Conservation (phyloP, 2,329 filamentous ascomycete genomes). For the Aspergillus phoenicis region DNA sequence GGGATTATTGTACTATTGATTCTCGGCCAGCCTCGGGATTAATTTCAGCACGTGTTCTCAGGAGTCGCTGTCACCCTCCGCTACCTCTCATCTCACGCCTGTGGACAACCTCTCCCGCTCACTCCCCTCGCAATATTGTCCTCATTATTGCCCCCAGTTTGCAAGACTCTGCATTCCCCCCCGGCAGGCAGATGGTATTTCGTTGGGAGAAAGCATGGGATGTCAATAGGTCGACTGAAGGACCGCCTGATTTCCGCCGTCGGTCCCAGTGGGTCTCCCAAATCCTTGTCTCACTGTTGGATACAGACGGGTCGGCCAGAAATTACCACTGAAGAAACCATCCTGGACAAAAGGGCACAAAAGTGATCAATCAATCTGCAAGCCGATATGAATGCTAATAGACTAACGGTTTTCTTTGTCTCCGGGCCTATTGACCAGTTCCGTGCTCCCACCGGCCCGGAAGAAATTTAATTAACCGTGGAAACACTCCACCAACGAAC, state of each 20-base stretch:
- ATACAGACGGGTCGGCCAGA: conserved; percentile 1
- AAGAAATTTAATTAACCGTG: conserved; percentile 9
- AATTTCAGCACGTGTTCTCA: not conserved
- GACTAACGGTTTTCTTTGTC: not conserved
- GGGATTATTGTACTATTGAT: not conserved
- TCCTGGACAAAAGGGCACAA: not conserved
- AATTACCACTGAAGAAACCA: not conserved
- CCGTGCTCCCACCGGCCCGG: conserved; percentile 6
- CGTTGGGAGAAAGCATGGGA: not conserved
- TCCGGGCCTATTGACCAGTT: conserved; percentile 1
- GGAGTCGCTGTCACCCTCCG: not conserved
- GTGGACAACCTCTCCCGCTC: not conserved
- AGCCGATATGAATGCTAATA: conserved; percentile 4
- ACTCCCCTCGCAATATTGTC: not conserved
- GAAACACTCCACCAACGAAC: conserved; percentile 10
- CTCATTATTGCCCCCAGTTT: not conserved
- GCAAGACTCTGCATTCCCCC: not conserved
- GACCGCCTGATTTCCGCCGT: not conserved
- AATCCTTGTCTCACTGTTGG: conserved; percentile 3
- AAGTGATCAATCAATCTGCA: not conserved
- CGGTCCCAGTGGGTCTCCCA: not conserved
- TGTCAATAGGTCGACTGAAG: not conserved
- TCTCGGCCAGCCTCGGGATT: not conserved
- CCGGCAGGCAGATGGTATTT: not conserved
- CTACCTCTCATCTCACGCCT: not conserved